Conservation (phyloP, 139 green algal genomes). For the Asterochloris erici region DNA sequence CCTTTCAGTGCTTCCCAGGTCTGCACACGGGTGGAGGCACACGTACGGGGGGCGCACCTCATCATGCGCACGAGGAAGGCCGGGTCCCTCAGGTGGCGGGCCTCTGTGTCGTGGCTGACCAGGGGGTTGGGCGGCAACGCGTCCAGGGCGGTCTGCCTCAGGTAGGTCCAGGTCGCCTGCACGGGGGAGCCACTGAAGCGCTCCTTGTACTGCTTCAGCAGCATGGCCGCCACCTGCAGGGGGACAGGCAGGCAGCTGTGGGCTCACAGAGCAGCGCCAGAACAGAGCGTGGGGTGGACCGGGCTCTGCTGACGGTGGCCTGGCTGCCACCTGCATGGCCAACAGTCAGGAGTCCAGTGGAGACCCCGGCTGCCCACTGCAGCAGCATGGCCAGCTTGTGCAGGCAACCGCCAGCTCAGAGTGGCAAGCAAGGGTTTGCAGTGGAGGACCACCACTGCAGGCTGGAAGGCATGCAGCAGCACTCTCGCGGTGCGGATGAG, state of each 20-base stretch:
- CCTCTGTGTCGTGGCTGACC: conserved; percentile 70
- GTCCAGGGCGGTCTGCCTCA: conserved; percentile 38
- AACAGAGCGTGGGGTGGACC: background rate
- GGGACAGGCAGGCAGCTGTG: background rate
- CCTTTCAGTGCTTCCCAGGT: no score
- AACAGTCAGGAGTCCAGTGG: no score
- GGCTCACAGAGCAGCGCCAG: background rate
- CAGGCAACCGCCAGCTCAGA: background rate
- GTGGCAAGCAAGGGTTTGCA: background rate
- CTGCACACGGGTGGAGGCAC: no score
- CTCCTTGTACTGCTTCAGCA: conserved; percentile 79
- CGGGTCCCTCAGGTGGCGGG: conserved; percentile 66
- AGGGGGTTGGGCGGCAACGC: conserved; percentile 75
- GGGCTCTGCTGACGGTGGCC: no score
- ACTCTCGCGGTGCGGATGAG: no score
- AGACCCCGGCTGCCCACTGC: no score
- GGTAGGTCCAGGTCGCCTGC: conserved; percentile 53
- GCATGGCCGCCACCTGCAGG: conserved; percentile 63
- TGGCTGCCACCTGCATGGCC: no score
- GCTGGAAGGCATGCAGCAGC: no score
- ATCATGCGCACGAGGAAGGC: conserved; percentile 65
- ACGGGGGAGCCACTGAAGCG: conserved; percentile 66
- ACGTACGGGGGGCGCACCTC: conserved; percentile 17
- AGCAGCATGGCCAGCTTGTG: background rate
- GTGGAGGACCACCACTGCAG: no score